These are phyloP conservation scores for Annulohypoxylon stygium DNA, from an alignment of 495 filamentous ascomycete species.

Conservation along the genomic window DNA sequence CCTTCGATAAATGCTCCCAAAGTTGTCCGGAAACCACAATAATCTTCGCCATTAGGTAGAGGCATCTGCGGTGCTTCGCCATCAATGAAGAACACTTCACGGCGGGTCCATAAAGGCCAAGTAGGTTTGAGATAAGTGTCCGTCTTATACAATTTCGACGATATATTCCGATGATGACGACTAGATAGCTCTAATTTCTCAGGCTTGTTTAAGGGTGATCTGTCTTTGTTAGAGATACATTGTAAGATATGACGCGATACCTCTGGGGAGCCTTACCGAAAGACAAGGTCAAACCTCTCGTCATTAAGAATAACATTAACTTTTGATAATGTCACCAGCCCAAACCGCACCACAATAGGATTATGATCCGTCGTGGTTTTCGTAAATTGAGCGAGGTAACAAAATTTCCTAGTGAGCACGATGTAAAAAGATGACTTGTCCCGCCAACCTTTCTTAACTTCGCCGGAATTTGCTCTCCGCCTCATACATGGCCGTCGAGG, in stretches of 20 bases:
- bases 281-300: constrained; percentile 87
- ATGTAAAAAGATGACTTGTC: constrained; percentile 90
- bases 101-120: constrained; percentile 79
- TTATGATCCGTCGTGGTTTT: constrained; percentile 57
- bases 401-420: constrained; percentile 83
- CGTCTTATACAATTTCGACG: constrained; percentile 76
- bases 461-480: constrained; percentile 61
- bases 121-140: constrained; percentile 85
- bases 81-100: constrained; percentile 71
- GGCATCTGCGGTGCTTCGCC: constrained; percentile 67
- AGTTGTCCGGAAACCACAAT: constrained; percentile 83
- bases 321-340: constrained; percentile 79
- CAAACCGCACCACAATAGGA: constrained; percentile 52
- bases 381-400: constrained; percentile 82
- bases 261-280: constrained; percentile 69
- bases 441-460: constrained; percentile 68
- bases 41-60: constrained; percentile 75
- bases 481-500: constrained; percentile 72
- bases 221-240: constrained; percentile 51
- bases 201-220: constrained; percentile 73
- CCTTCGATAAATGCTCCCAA: constrained; percentile 87
- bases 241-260: not conserved
- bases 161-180: constrained; percentile 80
- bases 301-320: constrained; percentile 75
- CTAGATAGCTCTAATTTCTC: constrained; percentile 83